Evolutionary conservation across 768 basidiomycete genomes (phyloP).

Genomic region (Fistulinella prunicolor): DNA sequence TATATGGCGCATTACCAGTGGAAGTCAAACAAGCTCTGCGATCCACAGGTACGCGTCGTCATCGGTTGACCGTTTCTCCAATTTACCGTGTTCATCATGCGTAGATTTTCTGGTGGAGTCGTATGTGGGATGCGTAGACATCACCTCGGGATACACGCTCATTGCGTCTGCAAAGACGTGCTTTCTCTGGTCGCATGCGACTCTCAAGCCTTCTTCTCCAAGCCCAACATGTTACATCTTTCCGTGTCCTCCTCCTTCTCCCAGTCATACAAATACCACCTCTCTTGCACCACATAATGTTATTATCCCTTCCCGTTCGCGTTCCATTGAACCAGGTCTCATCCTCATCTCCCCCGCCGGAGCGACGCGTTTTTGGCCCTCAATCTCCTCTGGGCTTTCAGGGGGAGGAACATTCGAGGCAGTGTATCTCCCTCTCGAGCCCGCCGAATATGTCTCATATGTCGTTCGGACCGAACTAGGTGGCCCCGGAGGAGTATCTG

Average conservation of each 20-base stretch:
- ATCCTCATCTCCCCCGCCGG: slow-evolving; percentile 73
- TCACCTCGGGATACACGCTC: slow-evolving; percentile 68
- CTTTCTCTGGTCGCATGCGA: slow-evolving; percentile 83
- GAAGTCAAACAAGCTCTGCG: slow-evolving; percentile 73
- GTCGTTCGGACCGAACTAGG: slow-evolving; percentile 65
- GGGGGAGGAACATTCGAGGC: slow-evolving; percentile 65
- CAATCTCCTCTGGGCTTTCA: slow-evolving; percentile 77
- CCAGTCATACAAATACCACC: slow-evolving; percentile 42
- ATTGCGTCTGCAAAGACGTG: slow-evolving; percentile 70
- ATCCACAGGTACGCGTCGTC: slow-evolving; percentile 50
- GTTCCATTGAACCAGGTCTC: slow-evolving; percentile 71
- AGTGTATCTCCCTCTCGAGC: slow-evolving; percentile 43
- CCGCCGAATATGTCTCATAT: slow-evolving; percentile 56
- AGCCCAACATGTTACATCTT: slow-evolving; percentile 81
- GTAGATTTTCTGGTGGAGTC: slow-evolving; percentile 69
- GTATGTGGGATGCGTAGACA: slow-evolving; percentile 71
- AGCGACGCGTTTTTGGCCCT: slow-evolving; percentile 83
- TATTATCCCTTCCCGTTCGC: slow-evolving; percentile 61
- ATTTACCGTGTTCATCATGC: not conserved
- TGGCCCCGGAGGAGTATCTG: slow-evolving; percentile 9
- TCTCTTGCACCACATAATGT: slow-evolving; percentile 48
- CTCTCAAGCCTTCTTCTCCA: slow-evolving; percentile 54
- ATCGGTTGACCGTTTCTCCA: not conserved
- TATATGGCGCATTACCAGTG: slow-evolving; percentile 67
- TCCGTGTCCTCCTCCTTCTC: slow-evolving; percentile 54